A percentile compares a stretch with the other conserved stretches of the same genome.
phyloP scores from a whole-genome alignment of 1,139 yeast genomes.

The Taiozyma sp. region DNA sequence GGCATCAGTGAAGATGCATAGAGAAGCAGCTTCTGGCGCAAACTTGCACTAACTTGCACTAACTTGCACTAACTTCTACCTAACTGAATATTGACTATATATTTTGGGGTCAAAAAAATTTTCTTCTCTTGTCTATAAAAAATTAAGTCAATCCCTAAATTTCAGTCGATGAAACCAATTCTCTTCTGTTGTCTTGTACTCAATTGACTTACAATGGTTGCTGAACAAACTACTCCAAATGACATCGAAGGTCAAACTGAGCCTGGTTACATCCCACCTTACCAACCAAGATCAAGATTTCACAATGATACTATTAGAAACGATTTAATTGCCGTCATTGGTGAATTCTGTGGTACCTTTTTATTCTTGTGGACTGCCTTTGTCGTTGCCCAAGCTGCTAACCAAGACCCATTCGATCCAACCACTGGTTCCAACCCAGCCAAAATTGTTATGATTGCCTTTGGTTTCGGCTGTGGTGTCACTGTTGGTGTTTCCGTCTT shows the following conservation, averaged over 20 bases:
- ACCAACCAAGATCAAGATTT: constrained; percentile 24
- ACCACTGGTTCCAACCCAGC: constrained; percentile 53
- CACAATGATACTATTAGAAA: constrained; percentile 41
- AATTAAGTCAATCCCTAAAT: background rate
- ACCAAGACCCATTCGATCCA: constrained; percentile 49
- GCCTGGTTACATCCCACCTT: constrained; percentile 31
- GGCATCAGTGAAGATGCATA: background rate
- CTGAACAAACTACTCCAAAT: constrained; percentile 21
- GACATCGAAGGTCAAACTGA: constrained; percentile 21
- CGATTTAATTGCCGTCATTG: constrained; percentile 47
- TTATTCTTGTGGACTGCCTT: constrained; percentile 79
- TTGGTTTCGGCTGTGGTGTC: constrained; percentile 86
- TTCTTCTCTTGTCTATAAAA: background rate
- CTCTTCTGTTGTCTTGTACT: background rate
- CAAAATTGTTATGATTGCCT: constrained; percentile 70
- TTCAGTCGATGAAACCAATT: background rate
- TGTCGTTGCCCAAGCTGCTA: constrained; percentile 81
- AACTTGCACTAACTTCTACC: background rate
- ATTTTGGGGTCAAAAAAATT: background rate
- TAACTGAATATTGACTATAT: background rate
- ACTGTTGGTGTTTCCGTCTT: constrained; percentile 71
- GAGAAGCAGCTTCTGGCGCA: background rate
- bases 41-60: background rate
- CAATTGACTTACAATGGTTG: constrained; percentile 22
- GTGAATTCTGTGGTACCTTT: constrained; percentile 84